Evolutionary conservation across 2,329 filamentous ascomycete genomes (phyloP), one percentile per base, ranked within the genome.

Genomic region (Cladosporium sp.): DNA sequence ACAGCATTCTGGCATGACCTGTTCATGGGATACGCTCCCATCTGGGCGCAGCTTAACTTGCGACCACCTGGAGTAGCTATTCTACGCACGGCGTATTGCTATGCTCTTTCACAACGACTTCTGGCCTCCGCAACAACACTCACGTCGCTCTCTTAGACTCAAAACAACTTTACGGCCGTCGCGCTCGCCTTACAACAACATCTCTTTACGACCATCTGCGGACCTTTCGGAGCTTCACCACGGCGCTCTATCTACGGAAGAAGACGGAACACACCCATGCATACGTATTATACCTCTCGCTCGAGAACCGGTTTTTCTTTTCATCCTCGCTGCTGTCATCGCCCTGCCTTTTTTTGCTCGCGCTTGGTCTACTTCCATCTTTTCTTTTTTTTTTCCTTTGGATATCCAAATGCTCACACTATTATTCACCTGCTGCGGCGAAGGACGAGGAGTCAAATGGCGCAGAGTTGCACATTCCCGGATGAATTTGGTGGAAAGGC

Each of bases 391-490:
- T 18, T 16, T 22, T 33, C 19, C 22, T 43, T 50, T 50, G 48
- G 48, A 50, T 50, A 50, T 50, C 48, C 48, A 50, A 43, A 43
- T 38, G 38, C 46, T 14, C 46, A 31, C 44, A 46, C 18, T 38
- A 19, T 49, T 49, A n/a, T 14, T 18, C 18, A 16, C 18, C 38
- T 41, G 13, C 38, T 41, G n/a, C 13, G 13, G 11, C 22, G 22
- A 28, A 28, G 22, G 22, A 28, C 22, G 22, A 28, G 22, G 22
- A 28, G 22, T 28, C 22, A 28, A 28, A 28, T 28, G 22, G 22
- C 22, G 22, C 22, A 28, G 22, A 28, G 22, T 28, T 28, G 22
- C 22, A 28, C 22, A 28, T 28, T 28, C 22, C 22, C 4, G 22
- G 22, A 28, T 7, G 22, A 28, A 28, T 28, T 28, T 28, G 22